These are phyloP conservation scores for Pythium volutum DNA, from an alignment of 352 stramenopile species.

Conservation along the genomic window DNA sequence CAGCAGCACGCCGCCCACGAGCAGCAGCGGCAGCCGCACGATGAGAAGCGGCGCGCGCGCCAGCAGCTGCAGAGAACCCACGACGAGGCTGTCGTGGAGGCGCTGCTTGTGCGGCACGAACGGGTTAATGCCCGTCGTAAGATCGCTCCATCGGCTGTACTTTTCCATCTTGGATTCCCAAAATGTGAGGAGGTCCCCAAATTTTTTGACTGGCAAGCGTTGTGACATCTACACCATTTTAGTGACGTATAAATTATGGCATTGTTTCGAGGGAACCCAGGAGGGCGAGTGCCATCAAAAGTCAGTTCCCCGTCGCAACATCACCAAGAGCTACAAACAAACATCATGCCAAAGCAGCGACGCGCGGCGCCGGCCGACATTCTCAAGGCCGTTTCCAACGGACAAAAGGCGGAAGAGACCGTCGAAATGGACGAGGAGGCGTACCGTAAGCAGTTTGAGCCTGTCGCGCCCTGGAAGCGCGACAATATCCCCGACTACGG, in stretches of 20 bases:
- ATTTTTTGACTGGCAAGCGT: neutral
- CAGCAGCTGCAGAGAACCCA: constrained; percentile 44
- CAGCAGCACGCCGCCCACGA: constrained; percentile 37
- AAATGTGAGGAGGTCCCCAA: neutral
- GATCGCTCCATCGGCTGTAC: constrained; percentile 81
- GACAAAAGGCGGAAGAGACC: constrained; percentile 1
- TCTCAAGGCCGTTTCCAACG: constrained; percentile 23
- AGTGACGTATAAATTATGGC: constrained; percentile 21
- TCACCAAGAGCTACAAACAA: neutral
- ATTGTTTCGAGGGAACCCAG: neutral
- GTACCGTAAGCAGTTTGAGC: constrained; percentile 66
- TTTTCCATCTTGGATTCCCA: constrained; percentile 61
- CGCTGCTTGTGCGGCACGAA: constrained; percentile 79
- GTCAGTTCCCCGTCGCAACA: neutral
- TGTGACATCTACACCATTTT: constrained; percentile 2
- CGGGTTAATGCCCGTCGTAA: constrained; percentile 84
- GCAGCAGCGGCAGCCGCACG: constrained; percentile 51
- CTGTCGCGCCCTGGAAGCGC: constrained; percentile 78
- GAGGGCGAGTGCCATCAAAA: neutral
- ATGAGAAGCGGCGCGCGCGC: constrained; percentile 44
- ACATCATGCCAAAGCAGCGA: constrained; percentile 29
- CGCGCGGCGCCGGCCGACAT: constrained; percentile 20
- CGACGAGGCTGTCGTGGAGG: constrained; percentile 36
- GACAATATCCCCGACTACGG: constrained; percentile 79
- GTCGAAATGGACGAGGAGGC: constrained; percentile 46